These are phyloP conservation scores for Paxillus rubicundulus DNA, from an alignment of 768 basidiomycete species.

Conservation along the genomic window DNA sequence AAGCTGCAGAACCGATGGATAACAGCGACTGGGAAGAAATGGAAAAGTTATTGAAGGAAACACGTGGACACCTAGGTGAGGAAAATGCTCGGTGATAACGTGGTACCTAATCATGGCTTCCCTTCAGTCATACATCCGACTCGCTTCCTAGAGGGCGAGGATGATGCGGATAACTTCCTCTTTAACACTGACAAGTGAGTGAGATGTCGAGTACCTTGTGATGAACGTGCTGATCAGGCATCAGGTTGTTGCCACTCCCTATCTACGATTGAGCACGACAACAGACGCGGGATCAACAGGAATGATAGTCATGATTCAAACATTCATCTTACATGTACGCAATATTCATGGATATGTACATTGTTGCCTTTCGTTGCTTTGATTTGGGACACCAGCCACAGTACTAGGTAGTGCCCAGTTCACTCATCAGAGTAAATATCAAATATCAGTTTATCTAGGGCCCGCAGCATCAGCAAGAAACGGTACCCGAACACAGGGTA, in stretches of 20 bases:
- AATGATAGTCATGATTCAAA: not conserved
- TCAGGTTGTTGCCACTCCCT: slow-evolving; percentile 63
- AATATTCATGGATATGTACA: slow-evolving; percentile 4
- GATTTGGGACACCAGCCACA: not conserved
- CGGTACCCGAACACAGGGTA: not conserved
- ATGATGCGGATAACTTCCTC: slow-evolving; percentile 87
- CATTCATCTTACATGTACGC: not conserved
- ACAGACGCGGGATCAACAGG: not conserved
- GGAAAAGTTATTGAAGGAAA: slow-evolving; percentile 73
- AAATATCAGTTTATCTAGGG: slow-evolving; percentile 21
- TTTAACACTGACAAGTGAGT: slow-evolving; percentile 82
- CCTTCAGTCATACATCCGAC: slow-evolving; percentile 76
- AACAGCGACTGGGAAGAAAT: slow-evolving; percentile 86
- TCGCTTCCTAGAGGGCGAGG: slow-evolving; percentile 91
- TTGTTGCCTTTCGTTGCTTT: not conserved
- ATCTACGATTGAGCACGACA: slow-evolving; percentile 55
- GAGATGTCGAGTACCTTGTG: not conserved
- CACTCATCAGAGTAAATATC: slow-evolving; percentile 18
- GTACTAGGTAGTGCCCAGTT: not conserved
- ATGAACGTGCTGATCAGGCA: slow-evolving; percentile 6
- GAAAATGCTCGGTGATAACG: not conserved
- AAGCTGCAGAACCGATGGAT: slow-evolving; percentile 69
- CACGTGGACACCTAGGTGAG: slow-evolving; percentile 86
- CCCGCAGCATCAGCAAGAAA: not conserved
- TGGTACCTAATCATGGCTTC: not conserved